Base-by-base conservation (phyloP, 1,139 yeast genomes). In the Saccharomyces hybrid region DNA sequence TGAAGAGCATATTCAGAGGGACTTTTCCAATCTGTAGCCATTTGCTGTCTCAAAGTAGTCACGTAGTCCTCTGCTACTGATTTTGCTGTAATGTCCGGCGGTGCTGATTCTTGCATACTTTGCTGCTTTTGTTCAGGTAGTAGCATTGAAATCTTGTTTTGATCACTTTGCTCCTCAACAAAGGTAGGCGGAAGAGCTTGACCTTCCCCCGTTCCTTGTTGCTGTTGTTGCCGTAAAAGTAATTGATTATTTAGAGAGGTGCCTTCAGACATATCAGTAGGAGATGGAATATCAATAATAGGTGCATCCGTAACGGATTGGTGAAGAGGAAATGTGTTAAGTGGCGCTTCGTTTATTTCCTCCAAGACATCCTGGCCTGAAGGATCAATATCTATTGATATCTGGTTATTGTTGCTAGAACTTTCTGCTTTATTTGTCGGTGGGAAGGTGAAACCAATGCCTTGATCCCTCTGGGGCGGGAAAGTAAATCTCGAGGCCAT, bases 1-100 rank as follows among this genome's bases (percentile, higher is more conserved):
- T 95, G 98, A 56, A 93, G 75, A 0, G 99, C 95, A 67, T 93
- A 93, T 64, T 91, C 98, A 0, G 96, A 88, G 0, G 96, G 95
- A 31, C 89, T 83, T 64, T 88, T 88, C 68, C 79, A 75, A 56
- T 82, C 87, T 0, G 87, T 80, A 6, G 85, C 86, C 61, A 82
- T 67, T 29, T 74, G 76, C 59, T 73, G 76, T 44, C 84, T 61
- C 28, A 70, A 50, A 41, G 61, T 62, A 11, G 58, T 57, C 7
- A 59, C 66, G 28, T 62, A 64, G 28, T 62, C 69, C 34, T 65
- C 66, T 2, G 54, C 42, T 51, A 48, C 27, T 32, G 31, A 7
- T 23, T 46, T 31, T 28, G 44, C 27, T 46, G 50, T 31, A 27
- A 38, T 16, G 13, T 41, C 38, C 34, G 34, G 38, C 4, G 55